Evolutionary conservation across 2,329 filamentous ascomycete genomes (phyloP).

Genomic region (Endoconidiophora laricicola): DNA sequence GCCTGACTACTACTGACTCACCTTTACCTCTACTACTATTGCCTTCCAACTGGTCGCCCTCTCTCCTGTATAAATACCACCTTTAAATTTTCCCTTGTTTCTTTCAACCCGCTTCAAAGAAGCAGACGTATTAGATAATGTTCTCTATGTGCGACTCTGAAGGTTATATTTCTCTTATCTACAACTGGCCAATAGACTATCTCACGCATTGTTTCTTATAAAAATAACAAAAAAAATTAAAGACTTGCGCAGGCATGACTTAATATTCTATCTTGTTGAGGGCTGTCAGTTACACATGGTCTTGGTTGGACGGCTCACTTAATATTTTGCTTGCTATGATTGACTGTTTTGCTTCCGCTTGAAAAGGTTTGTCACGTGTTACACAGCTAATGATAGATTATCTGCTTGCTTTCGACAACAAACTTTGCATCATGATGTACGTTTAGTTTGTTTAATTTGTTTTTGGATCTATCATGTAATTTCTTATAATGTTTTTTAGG

Average conservation of each 20-base stretch:
- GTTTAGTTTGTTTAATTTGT: too few species aligned
- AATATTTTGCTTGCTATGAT: too few species aligned
- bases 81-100: constrained; percentile 1
- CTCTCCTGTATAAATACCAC: constrained; percentile 8
- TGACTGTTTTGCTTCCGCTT: too few species aligned
- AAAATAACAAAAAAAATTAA: too few species aligned
- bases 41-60: background rate
- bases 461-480: background rate
- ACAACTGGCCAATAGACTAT: constrained; percentile 9
- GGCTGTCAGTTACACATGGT: too few species aligned
- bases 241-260: too few species aligned
- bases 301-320: too few species aligned
- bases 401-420: too few species aligned
- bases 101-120: constrained; percentile 2
- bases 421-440: too few species aligned
- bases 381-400: too few species aligned
- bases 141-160: constrained; percentile 7
- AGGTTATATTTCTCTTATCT: background rate
- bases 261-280: too few species aligned
- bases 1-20: background rate
- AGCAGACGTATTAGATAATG: constrained; percentile 6
- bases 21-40: background rate
- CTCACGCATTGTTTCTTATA: constrained; percentile 1
- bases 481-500: constrained; percentile 1
- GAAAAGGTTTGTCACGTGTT: too few species aligned